Conservation (phyloP, 1,284 basidiomycete genomes). For the Sparassis latifolia region DNA sequence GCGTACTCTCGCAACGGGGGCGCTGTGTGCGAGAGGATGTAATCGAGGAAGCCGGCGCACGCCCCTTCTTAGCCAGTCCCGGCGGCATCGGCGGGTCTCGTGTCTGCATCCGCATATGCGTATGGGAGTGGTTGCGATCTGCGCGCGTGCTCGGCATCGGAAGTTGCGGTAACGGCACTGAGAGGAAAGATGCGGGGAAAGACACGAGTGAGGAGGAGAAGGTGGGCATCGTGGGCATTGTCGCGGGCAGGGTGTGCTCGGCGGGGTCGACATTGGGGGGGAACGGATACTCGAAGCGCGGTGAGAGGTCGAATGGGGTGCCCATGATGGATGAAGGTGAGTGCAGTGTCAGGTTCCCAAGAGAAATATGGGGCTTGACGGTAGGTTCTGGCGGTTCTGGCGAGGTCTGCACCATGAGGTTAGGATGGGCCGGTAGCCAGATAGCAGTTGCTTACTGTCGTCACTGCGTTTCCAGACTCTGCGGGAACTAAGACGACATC, state of each 20-base stretch:
- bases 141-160: constrained; percentile 1
- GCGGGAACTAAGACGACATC: constrained; percentile 15
- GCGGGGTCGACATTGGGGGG: constrained; percentile 8
- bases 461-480: constrained; percentile 15
- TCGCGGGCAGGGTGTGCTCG: constrained; percentile 2
- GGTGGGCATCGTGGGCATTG: not conserved
- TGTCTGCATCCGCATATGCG: constrained; percentile 18
- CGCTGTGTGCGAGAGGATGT: not conserved
- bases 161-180: not conserved
- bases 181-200: not conserved
- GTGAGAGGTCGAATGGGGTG: constrained; percentile 27
- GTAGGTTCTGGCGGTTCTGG: constrained; percentile 1
- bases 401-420: too few relatives aligned
- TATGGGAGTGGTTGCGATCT: constrained; percentile 18
- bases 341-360: constrained; percentile 22
- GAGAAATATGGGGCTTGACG: constrained; percentile 20
- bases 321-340: constrained; percentile 28
- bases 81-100: constrained; percentile 26
- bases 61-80: constrained; percentile 21
- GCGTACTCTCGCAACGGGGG: not conserved
- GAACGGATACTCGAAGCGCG: constrained; percentile 31
- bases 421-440: too few relatives aligned
- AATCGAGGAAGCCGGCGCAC: constrained; percentile 1
- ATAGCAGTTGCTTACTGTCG: constrained; percentile 8
- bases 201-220: constrained; percentile 5